Evolutionary conservation across 805 yeast genomes (phyloP).

Genomic region (Starmerella khaoyaiensis): DNA sequence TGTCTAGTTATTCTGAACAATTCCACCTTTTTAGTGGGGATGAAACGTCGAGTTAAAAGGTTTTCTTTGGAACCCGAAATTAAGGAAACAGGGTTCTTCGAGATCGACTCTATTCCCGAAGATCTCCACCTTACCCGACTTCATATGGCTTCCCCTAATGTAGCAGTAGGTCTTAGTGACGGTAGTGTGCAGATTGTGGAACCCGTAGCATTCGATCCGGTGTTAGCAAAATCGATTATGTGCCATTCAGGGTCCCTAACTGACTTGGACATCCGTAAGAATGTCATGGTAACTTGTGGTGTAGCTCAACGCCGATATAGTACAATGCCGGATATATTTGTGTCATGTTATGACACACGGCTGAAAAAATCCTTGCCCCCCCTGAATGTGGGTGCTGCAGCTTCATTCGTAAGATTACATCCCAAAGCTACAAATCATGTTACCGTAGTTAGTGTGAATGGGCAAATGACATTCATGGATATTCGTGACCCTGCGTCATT

Average conservation of each 20-base stretch:
- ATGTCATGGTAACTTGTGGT: conserved; percentile 57
- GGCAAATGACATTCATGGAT: conserved; percentile 79
- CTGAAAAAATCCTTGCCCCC: conserved; percentile 62
- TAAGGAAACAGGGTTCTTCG: conserved; percentile 27
- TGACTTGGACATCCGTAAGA: conserved; percentile 30
- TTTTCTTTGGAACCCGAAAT: conserved; percentile 28
- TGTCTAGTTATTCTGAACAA: conserved; percentile 22
- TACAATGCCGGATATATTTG: conserved; percentile 60
- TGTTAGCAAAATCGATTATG: conserved; percentile 11
- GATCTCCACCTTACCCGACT: conserved; percentile 23
- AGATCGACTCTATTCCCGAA: conserved; percentile 19
- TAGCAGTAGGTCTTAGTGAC: conserved; percentile 27
- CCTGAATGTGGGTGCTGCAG: conserved; percentile 80
- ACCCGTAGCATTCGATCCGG: conserved; percentile 26
- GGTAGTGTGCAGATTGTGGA: conserved; percentile 30
- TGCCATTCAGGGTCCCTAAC: conserved; percentile 32
- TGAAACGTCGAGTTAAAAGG: conserved; percentile 25
- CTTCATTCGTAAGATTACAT: conserved; percentile 69
- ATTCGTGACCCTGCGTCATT: conserved; percentile 62
- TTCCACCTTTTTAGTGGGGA: conserved; percentile 28
- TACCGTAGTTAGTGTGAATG: conserved; percentile 57
- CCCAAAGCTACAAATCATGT: conserved; percentile 74
- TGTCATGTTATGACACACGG: conserved; percentile 68
- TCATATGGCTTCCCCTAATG: conserved; percentile 24
- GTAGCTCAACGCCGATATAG: conserved; percentile 49